A percentile compares a stretch with the other conserved stretches of the same genome.
Evolutionary conservation across 1,284 basidiomycete genomes (phyloP).

Genomic region (Sanghuangporus baumii): DNA sequence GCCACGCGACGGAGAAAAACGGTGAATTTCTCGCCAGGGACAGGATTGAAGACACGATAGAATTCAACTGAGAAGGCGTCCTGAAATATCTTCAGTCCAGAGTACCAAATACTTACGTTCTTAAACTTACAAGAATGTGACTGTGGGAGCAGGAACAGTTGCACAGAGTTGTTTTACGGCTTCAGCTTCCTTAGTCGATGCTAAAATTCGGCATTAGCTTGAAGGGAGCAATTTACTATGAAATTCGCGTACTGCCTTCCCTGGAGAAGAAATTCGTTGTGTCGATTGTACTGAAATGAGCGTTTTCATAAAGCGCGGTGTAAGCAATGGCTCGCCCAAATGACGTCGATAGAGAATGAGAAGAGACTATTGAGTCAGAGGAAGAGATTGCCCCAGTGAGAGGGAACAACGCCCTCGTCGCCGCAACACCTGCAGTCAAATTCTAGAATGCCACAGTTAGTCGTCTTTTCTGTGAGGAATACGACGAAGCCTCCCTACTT

Average conservation of each 20-base stretch:
- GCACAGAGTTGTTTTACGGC: constrained; percentile 27
- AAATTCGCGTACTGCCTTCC: constrained; percentile 33
- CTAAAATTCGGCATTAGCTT: background rate
- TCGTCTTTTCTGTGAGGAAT: background rate
- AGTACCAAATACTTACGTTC: constrained; percentile 38
- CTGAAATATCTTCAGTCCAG: constrained; percentile 38
- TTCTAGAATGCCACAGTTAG: constrained; percentile 36
- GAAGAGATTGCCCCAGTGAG: constrained; percentile 53
- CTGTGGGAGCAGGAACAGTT: constrained; percentile 19
- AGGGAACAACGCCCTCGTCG: constrained; percentile 60
- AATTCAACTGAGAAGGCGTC: constrained; percentile 51
- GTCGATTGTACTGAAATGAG: constrained; percentile 59
- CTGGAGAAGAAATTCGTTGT: constrained; percentile 47
- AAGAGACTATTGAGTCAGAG: constrained; percentile 70
- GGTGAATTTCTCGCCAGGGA: constrained; percentile 46
- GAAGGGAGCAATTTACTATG: background rate
- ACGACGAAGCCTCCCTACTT: constrained; percentile 17
- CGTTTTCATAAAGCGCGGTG: constrained; percentile 67
- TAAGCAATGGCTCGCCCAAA: constrained; percentile 72
- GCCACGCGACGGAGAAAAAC: constrained; percentile 54
- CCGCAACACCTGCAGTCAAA: constrained; percentile 73
- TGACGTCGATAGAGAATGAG: constrained; percentile 59
- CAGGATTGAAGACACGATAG: constrained; percentile 45
- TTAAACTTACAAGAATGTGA: constrained; percentile 22
- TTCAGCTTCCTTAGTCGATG: background rate